Evolutionary conservation across 1,284 basidiomycete species (phyloP), one percentile per base, ranked within the genome.

Genomic region (Porodaedalea pini): DNA sequence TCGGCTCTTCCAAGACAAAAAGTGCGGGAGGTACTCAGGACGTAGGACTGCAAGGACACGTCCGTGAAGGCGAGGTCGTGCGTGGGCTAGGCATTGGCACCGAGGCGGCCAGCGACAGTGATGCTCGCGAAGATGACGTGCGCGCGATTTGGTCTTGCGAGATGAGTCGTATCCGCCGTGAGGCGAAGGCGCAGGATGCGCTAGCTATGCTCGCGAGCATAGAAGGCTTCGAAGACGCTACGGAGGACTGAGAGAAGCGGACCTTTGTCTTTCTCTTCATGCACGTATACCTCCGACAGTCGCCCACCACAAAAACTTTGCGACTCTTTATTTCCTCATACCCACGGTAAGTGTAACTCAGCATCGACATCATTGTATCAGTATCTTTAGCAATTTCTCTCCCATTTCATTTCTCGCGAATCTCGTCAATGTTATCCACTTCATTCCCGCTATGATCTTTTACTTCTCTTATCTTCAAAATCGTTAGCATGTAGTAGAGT

Each of bases 111-210:
- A 51, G 52, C n/a, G 68, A 70, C 1, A 69, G 68, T 0, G 81
- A 85, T 55, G 73, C 81, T 34, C 77, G 76, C 50, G 82, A 85
- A 63, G 86, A 88, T 65, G 88, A 89, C 61, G 77, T 87, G 17
- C 76, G 78, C 34, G 75, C 75, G 4, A 81, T 92, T 51, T 91
- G 87, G 85, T 73, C 78, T 34, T 76, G 79, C 59, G 89, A 92
- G 70, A 76, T 72, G 47, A 69, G 73, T 8, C 75, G 79, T 57
- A 75, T 86, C 51, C 67, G 69, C 27, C 79, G 79, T 49, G 88
- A 90, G 61, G 66, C 78, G 45, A 81, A 79, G 65, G 72, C 70
- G 0, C 62, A 63, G 37, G 39, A 58, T 27, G 54, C 48, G 40
- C 61, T 64, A 40, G 64, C 65, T 56, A 69, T 61, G 49, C 55